Evolutionary conservation across 768 basidiomycete species (phyloP), one percentile per base, ranked within the genome.

Genomic region (Mycena epipterygia): DNA sequence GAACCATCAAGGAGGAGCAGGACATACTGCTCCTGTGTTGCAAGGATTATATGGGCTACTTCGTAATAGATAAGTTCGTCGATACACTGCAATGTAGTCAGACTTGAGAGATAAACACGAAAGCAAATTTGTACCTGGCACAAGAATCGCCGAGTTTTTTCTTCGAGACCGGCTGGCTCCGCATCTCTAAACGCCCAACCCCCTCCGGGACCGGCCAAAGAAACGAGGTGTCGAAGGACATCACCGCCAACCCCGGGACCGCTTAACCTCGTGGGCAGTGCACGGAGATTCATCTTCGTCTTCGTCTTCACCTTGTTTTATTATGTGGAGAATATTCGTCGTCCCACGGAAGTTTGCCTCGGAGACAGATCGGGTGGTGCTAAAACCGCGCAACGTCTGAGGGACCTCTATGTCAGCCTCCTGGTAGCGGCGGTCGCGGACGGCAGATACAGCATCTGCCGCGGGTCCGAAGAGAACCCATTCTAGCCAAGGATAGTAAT

Each of bases 401-500:
- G 55, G 55, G 21, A 56, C 29, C 25, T 17, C 57, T 27, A 59
- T 44, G 41, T n/a, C 12, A n/a, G 57, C 41, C 8, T 59, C 29
- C 25, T 5, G 41, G 57, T 59, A 59, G 19, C 42, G 29, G 23
- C 57, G 27, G 57, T 59, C 57, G 57, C 41, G 57, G 12, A 59
- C 42, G 13, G 57, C 41, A 32, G 57, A 17, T 27, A 59, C 57
- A 29, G 41, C 57, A 59, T 44, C 41, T 32, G 57, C 57, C 1
- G 57, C 57, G 4, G 57, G 57, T 23, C 27, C 5, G 19, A 59
- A 59, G 29, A 59, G 4, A 9, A 44, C 57, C 57, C 41, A 59
- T 59, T 59, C 3, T n/a, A 59, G 41, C 57, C 57, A 59, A 3
- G 57, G 42, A n/a, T 59, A 59, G 57, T 59, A 59, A 32, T 17